phyloP scores from a whole-genome alignment of 2,329 filamentous ascomycete species.

The Xylogone sp. region DNA sequence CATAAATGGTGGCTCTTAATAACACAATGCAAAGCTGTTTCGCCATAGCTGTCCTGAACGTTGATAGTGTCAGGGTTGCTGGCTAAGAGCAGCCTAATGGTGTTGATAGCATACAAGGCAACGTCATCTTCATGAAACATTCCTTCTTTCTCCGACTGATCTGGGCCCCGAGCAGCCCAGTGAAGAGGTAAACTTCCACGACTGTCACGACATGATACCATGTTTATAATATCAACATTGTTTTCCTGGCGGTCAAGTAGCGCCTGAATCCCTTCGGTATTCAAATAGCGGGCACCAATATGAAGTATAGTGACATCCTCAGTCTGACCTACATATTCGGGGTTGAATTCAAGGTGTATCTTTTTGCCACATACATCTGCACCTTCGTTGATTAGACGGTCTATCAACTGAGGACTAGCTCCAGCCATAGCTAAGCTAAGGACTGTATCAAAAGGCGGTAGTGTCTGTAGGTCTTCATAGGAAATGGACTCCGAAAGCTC shows the following conservation, averaged over 20 bases:
- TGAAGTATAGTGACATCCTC: constrained; percentile 1
- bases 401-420: constrained; percentile 9
- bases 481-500: too few species aligned
- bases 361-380: constrained; percentile 4
- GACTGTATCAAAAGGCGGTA: not conserved
- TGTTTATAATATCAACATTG: constrained; percentile 1
- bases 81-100: constrained; percentile 14
- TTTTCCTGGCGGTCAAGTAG: constrained; percentile 2
- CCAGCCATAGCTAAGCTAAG: constrained; percentile 9
- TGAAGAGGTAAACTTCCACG: constrained; percentile 2
- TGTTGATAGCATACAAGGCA: constrained; percentile 2
- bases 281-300: not conserved
- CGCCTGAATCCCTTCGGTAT: not conserved
- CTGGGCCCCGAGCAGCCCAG: constrained; percentile 9
- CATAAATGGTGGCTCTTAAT: constrained; percentile 7
- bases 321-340: not conserved
- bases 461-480: too few species aligned
- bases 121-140: constrained; percentile 7
- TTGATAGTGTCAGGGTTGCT: constrained; percentile 12
- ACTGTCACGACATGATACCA: constrained; percentile 8
- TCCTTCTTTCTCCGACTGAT: not conserved
- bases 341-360: too few species aligned
- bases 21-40: constrained; percentile 12
- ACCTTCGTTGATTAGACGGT: constrained; percentile 19
- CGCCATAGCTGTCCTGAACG: constrained; percentile 8